phyloP scores from a whole-genome alignment of 2,329 filamentous ascomycete genomes.

The Xylariaceae sp. region DNA sequence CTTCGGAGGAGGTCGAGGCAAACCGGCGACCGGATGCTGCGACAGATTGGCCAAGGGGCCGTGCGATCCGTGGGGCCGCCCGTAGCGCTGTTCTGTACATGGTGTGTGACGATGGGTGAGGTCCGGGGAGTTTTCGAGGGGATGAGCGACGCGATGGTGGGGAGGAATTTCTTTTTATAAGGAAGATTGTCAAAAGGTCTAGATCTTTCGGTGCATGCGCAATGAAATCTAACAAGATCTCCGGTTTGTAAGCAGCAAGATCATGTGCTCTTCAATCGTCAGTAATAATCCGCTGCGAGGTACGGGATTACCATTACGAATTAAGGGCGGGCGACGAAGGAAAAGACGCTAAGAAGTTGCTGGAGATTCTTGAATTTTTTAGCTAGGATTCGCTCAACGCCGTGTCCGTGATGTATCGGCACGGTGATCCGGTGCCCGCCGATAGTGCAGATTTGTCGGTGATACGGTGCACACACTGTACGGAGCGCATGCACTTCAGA shows the following conservation, averaged over 20 bases:
- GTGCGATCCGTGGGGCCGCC: constrained; percentile 42
- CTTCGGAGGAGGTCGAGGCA: constrained; percentile 50
- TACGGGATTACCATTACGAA: background rate
- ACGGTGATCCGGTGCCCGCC: background rate
- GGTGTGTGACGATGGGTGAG: background rate
- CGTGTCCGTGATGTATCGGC: background rate
- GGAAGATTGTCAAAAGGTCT: too few species aligned
- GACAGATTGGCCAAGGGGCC: constrained; percentile 38
- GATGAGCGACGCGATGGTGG: background rate
- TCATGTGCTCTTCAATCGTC: background rate
- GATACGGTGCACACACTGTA: background rate
- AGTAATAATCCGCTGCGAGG: background rate
- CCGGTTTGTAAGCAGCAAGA: too few species aligned
- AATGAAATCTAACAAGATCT: too few species aligned
- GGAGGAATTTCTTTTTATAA: background rate
- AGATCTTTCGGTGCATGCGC: too few species aligned
- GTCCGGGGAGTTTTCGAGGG: background rate
- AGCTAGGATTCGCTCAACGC: background rate
- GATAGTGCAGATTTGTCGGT: background rate
- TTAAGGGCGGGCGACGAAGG: background rate
- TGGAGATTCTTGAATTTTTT: background rate
- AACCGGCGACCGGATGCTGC: constrained; percentile 44
- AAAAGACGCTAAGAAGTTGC: background rate
- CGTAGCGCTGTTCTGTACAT: constrained; percentile 53
- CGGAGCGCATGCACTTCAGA: background rate